These are phyloP conservation scores for Asclepias syriaca DNA, from an alignment of 257 asterid genomes.

Conservation along the genomic window DNA sequence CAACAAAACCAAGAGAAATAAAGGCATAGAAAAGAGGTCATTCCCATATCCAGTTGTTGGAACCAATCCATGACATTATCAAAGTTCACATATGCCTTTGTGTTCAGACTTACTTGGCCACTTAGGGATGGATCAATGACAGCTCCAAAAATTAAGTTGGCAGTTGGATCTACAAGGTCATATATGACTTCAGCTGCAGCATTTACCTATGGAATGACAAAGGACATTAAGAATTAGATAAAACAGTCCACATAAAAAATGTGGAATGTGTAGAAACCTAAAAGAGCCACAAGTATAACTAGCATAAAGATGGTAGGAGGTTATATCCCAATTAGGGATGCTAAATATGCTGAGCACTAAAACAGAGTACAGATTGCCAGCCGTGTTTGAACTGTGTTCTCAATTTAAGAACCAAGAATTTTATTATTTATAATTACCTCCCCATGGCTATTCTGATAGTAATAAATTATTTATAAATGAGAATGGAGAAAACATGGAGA, in stretches of 20 bases:
- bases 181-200: slow-evolving; percentile 96
- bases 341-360: not conserved
- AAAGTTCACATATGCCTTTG: not conserved
- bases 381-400: not conserved
- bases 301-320: not conserved
- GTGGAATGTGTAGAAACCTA: not conserved
- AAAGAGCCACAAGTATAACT: not conserved
- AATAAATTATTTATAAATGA: not conserved
- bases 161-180: slow-evolving; percentile 92
- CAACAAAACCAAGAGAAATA: not conserved
- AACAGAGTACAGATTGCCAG: not conserved
- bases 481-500: not conserved
- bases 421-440: too few relatives aligned
- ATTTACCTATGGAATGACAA: slow-evolving; percentile 47
- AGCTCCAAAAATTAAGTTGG: slow-evolving; percentile 93
- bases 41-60: not conserved
- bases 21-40: not conserved
- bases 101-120: slow-evolving; percentile 67
- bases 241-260: not conserved
- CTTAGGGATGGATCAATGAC: slow-evolving; percentile 78
- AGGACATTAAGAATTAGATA: not conserved
- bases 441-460: not conserved
- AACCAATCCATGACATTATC: not conserved
- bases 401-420: not conserved
- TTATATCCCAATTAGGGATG: not conserved